Conservation (phyloP, 2,329 filamentous ascomycete genomes). For the Exophiala oligosperma region DNA sequence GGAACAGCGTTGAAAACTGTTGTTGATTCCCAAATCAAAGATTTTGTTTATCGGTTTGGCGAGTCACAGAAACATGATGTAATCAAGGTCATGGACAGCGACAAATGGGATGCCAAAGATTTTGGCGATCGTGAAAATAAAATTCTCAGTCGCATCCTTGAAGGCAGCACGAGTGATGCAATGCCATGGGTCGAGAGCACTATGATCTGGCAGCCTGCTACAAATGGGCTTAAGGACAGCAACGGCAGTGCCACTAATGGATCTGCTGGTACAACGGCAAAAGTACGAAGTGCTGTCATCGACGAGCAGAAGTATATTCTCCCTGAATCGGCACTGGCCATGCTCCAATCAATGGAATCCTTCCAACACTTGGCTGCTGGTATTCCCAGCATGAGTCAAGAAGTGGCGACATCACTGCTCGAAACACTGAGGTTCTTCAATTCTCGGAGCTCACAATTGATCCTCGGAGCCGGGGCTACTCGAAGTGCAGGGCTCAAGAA, state of each 20-base stretch:
- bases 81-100: slow-evolving; percentile 59
- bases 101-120: slow-evolving; percentile 66
- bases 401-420: slow-evolving; percentile 73
- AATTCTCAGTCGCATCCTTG: slow-evolving; percentile 56
- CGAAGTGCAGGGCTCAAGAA: slow-evolving; percentile 87
- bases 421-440: slow-evolving; percentile 93
- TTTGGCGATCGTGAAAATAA: slow-evolving; percentile 55
- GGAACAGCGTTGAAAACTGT: slow-evolving; percentile 61
- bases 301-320: slow-evolving; percentile 85
- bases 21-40: slow-evolving; percentile 63
- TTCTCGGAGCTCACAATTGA: slow-evolving; percentile 91
- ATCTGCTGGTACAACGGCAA: slow-evolving; percentile 49
- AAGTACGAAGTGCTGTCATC: slow-evolving; percentile 70
- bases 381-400: slow-evolving; percentile 84
- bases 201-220: slow-evolving; percentile 50
- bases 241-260: slow-evolving; percentile 20
- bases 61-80: slow-evolving; percentile 59
- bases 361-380: slow-evolving; percentile 81
- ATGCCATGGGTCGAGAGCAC: slow-evolving; percentile 53
- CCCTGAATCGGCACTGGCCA: slow-evolving; percentile 77
- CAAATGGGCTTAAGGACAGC: slow-evolving; percentile 27
- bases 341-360: slow-evolving; percentile 76
- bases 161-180: slow-evolving; percentile 60
- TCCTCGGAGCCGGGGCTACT: slow-evolving; percentile 90
- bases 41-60: slow-evolving; percentile 60